Evolutionary conservation across 352 stramenopile genomes (phyloP).

Genomic region (Pythium pyrilobum): DNA sequence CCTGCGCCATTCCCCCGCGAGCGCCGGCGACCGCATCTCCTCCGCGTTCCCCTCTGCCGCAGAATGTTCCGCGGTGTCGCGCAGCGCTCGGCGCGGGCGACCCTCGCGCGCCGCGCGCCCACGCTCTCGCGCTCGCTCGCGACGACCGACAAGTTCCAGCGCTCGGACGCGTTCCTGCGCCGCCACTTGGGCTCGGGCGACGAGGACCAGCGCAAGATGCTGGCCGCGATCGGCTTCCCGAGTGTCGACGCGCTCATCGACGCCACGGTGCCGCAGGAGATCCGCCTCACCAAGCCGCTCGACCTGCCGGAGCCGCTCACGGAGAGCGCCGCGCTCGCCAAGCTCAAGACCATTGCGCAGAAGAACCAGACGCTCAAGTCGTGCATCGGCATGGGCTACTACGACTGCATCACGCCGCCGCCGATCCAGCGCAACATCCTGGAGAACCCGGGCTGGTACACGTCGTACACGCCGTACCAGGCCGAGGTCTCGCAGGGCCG

Average conservation of each 20-base stretch:
- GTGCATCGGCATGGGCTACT: constrained; percentile 99
- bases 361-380: constrained; percentile 96
- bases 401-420: constrained; percentile 93
- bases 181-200: constrained; percentile 89
- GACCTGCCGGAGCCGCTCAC: constrained; percentile 68
- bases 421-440: constrained; percentile 98
- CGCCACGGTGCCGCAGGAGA: constrained; percentile 93
- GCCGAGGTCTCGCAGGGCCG: constrained; percentile 98
- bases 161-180: constrained; percentile 59
- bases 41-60: neutral
- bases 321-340: constrained; percentile 91
- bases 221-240: constrained; percentile 90
- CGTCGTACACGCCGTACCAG: constrained; percentile 97
- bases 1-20: neutral
- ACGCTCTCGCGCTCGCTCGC: neutral
- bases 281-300: constrained; percentile 67
- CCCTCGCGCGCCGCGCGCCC: neutral
- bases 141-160: constrained; percentile 32
- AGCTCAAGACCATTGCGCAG: constrained; percentile 86
- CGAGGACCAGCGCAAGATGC: constrained; percentile 89
- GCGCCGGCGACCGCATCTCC: neutral
- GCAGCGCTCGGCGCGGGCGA: constrained; percentile 1
- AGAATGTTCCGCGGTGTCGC: constrained; percentile 14
- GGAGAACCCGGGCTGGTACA: constrained; percentile 99
- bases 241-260: constrained; percentile 93